Percentiles rank a stretch among this genome's conserved stretches.
phyloP scores from a whole-genome alignment of 257 asterid species.

The Jaltomata sinuosa region DNA sequence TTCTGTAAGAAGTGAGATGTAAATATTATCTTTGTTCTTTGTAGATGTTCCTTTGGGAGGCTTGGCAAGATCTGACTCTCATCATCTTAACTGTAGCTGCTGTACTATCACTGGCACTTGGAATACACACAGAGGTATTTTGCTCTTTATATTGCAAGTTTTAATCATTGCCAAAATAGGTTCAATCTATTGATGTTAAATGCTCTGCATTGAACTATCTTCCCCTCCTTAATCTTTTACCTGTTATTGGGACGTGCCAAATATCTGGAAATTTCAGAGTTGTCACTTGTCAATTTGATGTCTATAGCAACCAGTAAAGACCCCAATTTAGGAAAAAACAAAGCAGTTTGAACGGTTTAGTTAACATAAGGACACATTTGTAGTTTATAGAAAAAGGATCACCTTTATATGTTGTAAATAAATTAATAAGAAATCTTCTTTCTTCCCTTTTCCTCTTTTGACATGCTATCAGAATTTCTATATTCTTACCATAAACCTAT shows the following conservation, averaged over 20 bases:
- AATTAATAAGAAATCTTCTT: background rate
- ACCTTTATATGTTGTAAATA: background rate
- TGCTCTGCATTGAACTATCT: background rate
- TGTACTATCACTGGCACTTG: constrained; percentile 71
- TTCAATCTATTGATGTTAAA: background rate
- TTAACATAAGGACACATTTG: background rate
- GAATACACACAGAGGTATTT: constrained; percentile 74
- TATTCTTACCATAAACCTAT: background rate
- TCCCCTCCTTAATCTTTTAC: background rate
- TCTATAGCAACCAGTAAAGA: background rate
- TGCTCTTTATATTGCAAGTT: background rate
- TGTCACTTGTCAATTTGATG: background rate
- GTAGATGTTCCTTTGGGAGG: constrained; percentile 91
- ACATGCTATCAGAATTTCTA: background rate
- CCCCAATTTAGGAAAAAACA: background rate
- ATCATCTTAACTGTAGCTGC: constrained; percentile 85
- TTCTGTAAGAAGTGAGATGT: background rate
- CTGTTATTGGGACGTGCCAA: background rate
- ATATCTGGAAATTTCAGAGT: background rate
- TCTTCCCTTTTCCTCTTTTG: background rate
- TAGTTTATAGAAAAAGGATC: background rate
- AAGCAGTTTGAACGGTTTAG: background rate
- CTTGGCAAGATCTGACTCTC: constrained; percentile 95
- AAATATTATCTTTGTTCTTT: constrained; percentile 2
- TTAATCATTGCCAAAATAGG: background rate